Conservation (phyloP, 129 eudicot genomes). For the Tagetes patula region DNA sequence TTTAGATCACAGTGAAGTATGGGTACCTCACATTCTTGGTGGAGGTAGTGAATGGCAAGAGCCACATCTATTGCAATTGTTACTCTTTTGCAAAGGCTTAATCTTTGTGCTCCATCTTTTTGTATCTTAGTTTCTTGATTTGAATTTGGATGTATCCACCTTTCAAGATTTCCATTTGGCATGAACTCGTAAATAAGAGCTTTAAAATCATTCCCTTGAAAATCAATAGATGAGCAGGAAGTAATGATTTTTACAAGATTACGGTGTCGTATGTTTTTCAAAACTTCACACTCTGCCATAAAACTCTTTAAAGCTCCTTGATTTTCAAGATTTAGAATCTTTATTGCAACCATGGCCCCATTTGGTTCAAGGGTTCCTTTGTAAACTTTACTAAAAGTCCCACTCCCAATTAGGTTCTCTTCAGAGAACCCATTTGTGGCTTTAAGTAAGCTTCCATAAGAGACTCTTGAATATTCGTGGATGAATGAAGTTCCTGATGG, state of each 20-base stretch:
- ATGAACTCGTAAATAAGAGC: conserved; percentile 41
- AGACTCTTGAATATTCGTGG: no score
- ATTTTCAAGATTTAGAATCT: no score
- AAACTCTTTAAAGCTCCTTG: no score
- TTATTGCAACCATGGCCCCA: no score
- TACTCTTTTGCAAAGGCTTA: conserved; percentile 26
- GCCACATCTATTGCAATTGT: conserved; percentile 13
- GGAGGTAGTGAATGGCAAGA: conserved; percentile 31
- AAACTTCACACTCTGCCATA: no score
- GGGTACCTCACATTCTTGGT: conserved; percentile 30
- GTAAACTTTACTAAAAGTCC: no score
- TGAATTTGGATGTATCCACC: conserved; percentile 36
- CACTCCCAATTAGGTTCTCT: no score
- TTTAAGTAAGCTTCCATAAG: no score
- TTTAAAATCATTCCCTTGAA: conserved; percentile 39
- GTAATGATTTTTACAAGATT: conserved; percentile 40
- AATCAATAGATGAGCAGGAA: conserved; percentile 39
- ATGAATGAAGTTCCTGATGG: no score
- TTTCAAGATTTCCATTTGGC: conserved; percentile 42
- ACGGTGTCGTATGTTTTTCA: no score
- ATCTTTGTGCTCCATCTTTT: conserved; percentile 14
- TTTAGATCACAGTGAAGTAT: conserved; percentile 43
- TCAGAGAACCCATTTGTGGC: no score
- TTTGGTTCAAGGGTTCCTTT: no score
- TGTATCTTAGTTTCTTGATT: conserved; percentile 8